Evolutionary conservation across 2,329 filamentous ascomycete species (phyloP), one percentile per base, ranked within the genome.

Genomic region (Cladorrhinum sp.): DNA sequence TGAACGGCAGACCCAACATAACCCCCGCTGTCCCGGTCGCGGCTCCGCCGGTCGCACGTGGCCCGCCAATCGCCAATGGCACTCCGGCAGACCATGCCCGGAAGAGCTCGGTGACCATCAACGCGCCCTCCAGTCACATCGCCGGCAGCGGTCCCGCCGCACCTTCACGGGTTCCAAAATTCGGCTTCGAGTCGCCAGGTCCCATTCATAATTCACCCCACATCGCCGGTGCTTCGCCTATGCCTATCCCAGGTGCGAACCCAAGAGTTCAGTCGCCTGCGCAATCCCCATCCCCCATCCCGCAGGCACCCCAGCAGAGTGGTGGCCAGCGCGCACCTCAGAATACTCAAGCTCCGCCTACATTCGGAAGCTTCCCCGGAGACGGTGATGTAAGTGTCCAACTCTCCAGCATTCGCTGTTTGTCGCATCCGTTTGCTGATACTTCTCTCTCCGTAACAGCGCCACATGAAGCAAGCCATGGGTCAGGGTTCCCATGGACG

Each of bases 21-120:
- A 83, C 83, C 76, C 87, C 87, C 66, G 86, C 87, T 73, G 81
- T 90, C 69, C 87, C 88, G 67, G 76, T 82, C 64, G 76, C 79
- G 69, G 80, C 81, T 73, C 79, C 80, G 67, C 82, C 87, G 66
- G 85, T 89, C 68, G 84, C 82, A 65, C 85, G 86, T 75, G 83
- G 84, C 75, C 85, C 80, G 71, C 85, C 80, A 71, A 82, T 82
- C 71, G 76, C 85, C 69, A 95, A 96, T 84, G 91, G 91, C 67
- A 78, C 79, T 67, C 76, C 82, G 58, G 80, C 81, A 68, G 88
- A 92, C 69, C 93, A 98, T 79, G 84, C 82, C 73, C 86, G 92
- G 73, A 96, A 96, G 79, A 87, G 87, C 66, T 96, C 94, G 18
- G 89, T 96, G 71, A 96, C 93, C 71, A 96, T 97, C 80, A 90